Conservation (phyloP, 768 basidiomycete species). For the Naganishia friedmannii region DNA sequence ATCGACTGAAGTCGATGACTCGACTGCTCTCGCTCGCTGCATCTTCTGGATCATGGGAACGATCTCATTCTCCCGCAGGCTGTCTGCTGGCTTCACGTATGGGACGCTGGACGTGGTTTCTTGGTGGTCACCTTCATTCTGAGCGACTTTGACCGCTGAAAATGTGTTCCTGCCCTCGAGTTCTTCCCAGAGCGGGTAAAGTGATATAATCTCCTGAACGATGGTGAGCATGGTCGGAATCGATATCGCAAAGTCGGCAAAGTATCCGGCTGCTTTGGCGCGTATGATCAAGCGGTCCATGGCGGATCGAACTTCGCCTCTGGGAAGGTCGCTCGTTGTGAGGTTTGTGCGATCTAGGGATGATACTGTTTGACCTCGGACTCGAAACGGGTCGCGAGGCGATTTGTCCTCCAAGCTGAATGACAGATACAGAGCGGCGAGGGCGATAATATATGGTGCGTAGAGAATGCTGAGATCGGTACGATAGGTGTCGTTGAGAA, state of each 20-base stretch:
- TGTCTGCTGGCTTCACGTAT: background rate
- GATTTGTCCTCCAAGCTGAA: slow-evolving; percentile 57
- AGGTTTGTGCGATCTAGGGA: slow-evolving; percentile 25
- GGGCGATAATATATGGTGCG: slow-evolving; percentile 89
- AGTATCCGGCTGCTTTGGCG: slow-evolving; percentile 62
- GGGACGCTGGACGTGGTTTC: background rate
- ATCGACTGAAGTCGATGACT: background rate
- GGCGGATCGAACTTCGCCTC: slow-evolving; percentile 1
- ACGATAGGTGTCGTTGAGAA: slow-evolving; percentile 93
- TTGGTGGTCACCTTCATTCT: background rate
- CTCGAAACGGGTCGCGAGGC: slow-evolving; percentile 18
- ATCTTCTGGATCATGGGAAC: slow-evolving; percentile 17
- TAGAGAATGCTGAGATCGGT: slow-evolving; percentile 90
- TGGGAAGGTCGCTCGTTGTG: slow-evolving; percentile 34
- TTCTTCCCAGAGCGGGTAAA: slow-evolving; percentile 81
- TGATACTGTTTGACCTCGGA: slow-evolving; percentile 21
- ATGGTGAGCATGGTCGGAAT: slow-evolving; percentile 76
- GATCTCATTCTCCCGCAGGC: slow-evolving; percentile 9
- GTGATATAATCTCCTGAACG: slow-evolving; percentile 81
- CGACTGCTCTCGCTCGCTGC: slow-evolving; percentile 6
- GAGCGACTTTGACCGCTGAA: too few species aligned
- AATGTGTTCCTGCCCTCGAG: slow-evolving; percentile 10
- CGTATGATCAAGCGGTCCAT: slow-evolving; percentile 56
- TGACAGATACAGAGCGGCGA: slow-evolving; percentile 85
- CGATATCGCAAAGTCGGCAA: slow-evolving; percentile 81